A percentile compares a stretch with the other conserved stretches of the same genome.
Conservation (phyloP, 129 eudicot species). For the Tanacetum coccineum region DNA sequence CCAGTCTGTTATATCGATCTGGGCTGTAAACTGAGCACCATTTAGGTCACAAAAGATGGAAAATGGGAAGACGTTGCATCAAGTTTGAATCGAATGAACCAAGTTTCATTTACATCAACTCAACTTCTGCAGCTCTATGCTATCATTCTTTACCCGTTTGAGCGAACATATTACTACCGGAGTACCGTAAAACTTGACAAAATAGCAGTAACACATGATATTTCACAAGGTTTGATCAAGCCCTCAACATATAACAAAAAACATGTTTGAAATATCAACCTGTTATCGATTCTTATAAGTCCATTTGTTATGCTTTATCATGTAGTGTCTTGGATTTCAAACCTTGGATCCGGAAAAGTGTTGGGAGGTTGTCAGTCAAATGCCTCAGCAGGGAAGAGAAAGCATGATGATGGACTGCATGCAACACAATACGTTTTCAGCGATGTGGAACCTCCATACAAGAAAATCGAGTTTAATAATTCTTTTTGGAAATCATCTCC, state of each 20-base stretch:
- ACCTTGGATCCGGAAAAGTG: background rate
- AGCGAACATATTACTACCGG: slow-evolving; percentile 44
- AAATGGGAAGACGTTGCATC: slow-evolving; percentile 60
- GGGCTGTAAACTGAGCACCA: background rate
- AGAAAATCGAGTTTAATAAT: background rate
- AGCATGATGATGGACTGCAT: slow-evolving; percentile 12
- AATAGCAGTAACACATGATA: slow-evolving; percentile 10
- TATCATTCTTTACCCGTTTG: slow-evolving; percentile 46
- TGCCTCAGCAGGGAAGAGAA: slow-evolving; percentile 36
- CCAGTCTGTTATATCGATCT: too few relatives aligned
- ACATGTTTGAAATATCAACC: background rate
- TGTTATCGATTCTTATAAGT: background rate
- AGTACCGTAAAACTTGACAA: slow-evolving; percentile 25
- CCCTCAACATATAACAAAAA: background rate
- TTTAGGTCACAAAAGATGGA: slow-evolving; percentile 56
- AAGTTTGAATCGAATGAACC: slow-evolving; percentile 20
- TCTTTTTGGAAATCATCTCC: slow-evolving; percentile 24
- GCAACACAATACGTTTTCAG: background rate
- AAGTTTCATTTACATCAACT: slow-evolving; percentile 30
- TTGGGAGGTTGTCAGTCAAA: too few relatives aligned
- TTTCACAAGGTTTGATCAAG: slow-evolving; percentile 19
- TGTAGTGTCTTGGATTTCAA: slow-evolving; percentile 1
- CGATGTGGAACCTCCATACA: background rate
- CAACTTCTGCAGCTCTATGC: slow-evolving; percentile 54
- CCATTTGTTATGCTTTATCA: background rate